These are phyloP conservation scores for Collybia sp. DNA, from an alignment of 768 basidiomycete species.

Conservation along the genomic window DNA sequence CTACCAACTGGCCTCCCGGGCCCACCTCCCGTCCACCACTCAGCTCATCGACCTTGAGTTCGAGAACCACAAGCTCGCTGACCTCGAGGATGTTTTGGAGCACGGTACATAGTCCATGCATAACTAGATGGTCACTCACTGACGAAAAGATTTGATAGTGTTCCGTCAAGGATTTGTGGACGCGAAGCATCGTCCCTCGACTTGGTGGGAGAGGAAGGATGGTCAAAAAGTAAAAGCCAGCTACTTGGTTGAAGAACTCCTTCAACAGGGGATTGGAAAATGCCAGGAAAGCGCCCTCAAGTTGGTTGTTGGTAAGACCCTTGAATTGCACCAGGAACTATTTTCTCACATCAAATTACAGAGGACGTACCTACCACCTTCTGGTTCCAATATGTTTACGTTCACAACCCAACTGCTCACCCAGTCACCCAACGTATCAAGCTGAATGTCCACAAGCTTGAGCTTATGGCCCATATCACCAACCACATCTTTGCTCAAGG, in stretches of 20 bases:
- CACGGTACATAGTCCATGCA: constrained; percentile 21
- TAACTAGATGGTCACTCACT: constrained; percentile 9
- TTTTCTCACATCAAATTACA: constrained; percentile 11
- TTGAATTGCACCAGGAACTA: neutral
- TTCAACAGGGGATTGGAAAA: constrained; percentile 32
- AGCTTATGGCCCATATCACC: constrained; percentile 39
- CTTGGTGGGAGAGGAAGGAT: constrained; percentile 40
- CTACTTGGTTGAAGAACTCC: constrained; percentile 27
- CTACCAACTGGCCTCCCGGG: constrained; percentile 42
- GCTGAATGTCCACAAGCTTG: constrained; percentile 24
- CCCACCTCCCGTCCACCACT: constrained; percentile 32
- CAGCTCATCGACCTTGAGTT: constrained; percentile 45
- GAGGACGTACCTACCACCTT: constrained; percentile 34
- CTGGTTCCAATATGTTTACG: constrained; percentile 42
- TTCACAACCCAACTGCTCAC: constrained; percentile 22
- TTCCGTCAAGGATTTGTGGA: constrained; percentile 45
- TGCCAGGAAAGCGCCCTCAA: constrained; percentile 39
- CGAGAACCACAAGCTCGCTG: constrained; percentile 31
- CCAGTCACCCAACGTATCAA: constrained; percentile 39
- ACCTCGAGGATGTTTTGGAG: constrained; percentile 46
- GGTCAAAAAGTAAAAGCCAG: constrained; percentile 30
- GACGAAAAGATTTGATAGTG: constrained; percentile 16
- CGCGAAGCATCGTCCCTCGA: constrained; percentile 31
- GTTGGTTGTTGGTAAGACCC: constrained; percentile 37
- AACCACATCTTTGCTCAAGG: constrained; percentile 40